A percentile compares a stretch with the other conserved stretches of the same genome.
Evolutionary conservation across 176 grass and related monocot genomes (phyloP).

Genomic region (Avena atlantica): DNA sequence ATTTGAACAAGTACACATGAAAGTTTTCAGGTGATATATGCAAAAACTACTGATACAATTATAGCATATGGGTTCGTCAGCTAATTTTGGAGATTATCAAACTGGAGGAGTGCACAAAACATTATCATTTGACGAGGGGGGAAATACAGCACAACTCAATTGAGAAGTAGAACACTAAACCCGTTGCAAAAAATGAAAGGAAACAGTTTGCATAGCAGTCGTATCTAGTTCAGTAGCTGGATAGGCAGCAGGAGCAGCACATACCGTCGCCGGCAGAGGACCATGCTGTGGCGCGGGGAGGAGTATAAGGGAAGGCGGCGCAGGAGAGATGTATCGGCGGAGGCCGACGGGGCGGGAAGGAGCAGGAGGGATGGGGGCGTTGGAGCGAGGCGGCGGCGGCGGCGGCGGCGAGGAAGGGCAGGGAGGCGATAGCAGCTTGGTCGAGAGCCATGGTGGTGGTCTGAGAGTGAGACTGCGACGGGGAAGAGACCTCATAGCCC

Average conservation of each 20-base stretch:
- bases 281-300: not conserved
- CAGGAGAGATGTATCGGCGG: not conserved
- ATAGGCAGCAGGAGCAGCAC: not conserved
- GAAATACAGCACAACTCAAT: not conserved
- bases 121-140: too few species aligned
- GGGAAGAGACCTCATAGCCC: too few species aligned
- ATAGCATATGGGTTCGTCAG: not conserved
- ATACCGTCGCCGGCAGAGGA: not conserved
- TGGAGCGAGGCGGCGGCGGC: not conserved
- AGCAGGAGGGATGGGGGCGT: not conserved
- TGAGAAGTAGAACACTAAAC: not conserved
- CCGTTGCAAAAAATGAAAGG: not conserved
- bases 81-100: not conserved
- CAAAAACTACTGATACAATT: not conserved
- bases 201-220: not conserved
- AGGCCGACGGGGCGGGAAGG: not conserved
- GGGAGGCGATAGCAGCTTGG: not conserved
- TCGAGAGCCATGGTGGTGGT: not conserved
- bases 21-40: not conserved
- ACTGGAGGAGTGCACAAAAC: not conserved
- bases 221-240: not conserved
- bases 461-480: too few species aligned
- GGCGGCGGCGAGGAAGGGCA: conserved; percentile 5
- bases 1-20: not conserved
- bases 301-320: not conserved